Evolutionary conservation across 768 basidiomycete genomes (phyloP), one percentile per base, ranked within the genome.

Genomic region (Fomitopsis pulvina): DNA sequence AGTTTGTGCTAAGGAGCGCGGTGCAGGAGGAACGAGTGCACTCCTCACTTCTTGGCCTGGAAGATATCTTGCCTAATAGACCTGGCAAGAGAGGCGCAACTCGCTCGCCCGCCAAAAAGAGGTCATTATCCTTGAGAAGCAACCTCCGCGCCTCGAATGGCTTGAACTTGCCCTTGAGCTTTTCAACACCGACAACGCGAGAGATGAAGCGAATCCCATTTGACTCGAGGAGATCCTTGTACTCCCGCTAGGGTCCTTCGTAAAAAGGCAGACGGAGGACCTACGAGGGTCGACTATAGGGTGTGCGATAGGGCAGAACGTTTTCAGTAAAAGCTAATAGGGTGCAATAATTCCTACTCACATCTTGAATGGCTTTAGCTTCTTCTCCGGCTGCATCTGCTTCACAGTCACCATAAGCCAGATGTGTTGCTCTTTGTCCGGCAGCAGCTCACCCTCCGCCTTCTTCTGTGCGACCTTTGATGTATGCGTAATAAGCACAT

Each of bases 241-340:
- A 99, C 63, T 92, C 78, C 40, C 95, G 75, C 60, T 98, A 95
- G 95, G 95, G 65, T 95, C 91, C 69, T 97, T 98, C 45, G 87
- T 87, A 67, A 99, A 86, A 45, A 99, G 74, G 67, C 94, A 97
- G 45, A 99, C 76, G 9, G 86, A 68, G 5, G 81, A 81, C 12
- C 77, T 81, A 45, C 87, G 81, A 12, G 87, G 95, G 73, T 90
- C 93, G 61, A 90, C 80, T 53, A 91, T 68, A 27, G 87, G 87
- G 63, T 96, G 77, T 32, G 78, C 80, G 41, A 99, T 75, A 4
- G 87, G 83, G 51, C 92, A 84, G 58, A 0, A 10, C 7, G 11
- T 9, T 21, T 5, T 40, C 18, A 24, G 32, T 20, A 20, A 26
- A 32, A n/a, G 12, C 28, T 12, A 3, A 11, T 3, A 4, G 38